These are phyloP conservation scores for Liriodendron chinense DNA, from an alignment of 164 flowering plant genomes.

Conservation along the genomic window DNA sequence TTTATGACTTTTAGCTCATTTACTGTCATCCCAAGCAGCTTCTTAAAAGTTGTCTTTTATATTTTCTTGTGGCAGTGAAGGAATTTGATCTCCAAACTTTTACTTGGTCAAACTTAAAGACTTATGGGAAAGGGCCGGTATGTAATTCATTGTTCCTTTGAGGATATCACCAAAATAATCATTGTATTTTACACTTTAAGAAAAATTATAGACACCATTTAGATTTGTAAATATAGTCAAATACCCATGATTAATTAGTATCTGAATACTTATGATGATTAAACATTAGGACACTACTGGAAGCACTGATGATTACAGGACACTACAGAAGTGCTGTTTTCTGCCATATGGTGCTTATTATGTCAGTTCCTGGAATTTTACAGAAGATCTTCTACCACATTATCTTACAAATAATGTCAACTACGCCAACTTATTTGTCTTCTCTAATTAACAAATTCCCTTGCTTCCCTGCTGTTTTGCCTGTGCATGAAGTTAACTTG, in stretches of 20 bases:
- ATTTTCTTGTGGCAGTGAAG: slow-evolving; percentile 57
- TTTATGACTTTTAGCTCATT: background rate
- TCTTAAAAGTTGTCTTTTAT: slow-evolving; percentile 1
- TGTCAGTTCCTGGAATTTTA: no score
- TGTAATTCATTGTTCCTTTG: background rate
- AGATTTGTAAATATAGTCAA: background rate
- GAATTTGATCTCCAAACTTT: slow-evolving; percentile 71
- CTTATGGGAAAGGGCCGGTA: slow-evolving; percentile 96
- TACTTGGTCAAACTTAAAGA: slow-evolving; percentile 84
- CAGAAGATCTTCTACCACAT: no score
- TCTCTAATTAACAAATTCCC: no score
- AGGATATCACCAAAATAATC: background rate
- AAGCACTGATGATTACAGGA: no score
- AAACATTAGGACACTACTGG: background rate
- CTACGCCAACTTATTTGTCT: no score
- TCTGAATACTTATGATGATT: background rate
- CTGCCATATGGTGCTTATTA: no score
- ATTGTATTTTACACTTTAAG: background rate
- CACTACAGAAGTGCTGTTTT: no score
- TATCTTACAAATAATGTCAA: no score
- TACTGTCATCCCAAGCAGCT: background rate
- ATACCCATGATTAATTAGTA: no score
- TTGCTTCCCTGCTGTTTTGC: no score
- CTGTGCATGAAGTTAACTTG: no score
- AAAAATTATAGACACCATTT: background rate